Conservation (phyloP, 345 rosid species). For the Geranium brycei region DNA sequence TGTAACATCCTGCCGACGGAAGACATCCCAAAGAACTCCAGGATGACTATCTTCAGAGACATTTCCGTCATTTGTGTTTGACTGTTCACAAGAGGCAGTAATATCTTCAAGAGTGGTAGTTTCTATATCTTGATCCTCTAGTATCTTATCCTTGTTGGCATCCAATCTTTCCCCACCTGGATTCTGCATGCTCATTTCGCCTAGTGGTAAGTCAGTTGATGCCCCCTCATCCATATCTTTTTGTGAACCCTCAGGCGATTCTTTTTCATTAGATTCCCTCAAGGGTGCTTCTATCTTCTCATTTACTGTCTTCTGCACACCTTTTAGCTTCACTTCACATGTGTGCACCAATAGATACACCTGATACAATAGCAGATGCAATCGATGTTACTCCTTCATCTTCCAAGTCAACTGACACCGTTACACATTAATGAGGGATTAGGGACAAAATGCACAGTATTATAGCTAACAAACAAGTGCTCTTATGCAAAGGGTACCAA, state of each 20-base stretch:
- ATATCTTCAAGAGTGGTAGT: constrained; percentile 9
- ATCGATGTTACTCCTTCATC: constrained; percentile 9
- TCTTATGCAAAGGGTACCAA: background rate
- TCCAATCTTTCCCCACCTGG: constrained; percentile 12
- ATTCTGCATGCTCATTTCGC: constrained; percentile 18
- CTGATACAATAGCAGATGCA: constrained; percentile 18
- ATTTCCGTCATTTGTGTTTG: constrained; percentile 10
- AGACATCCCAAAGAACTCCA: constrained; percentile 78
- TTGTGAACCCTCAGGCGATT: constrained; percentile 13
- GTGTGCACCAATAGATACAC: constrained; percentile 55
- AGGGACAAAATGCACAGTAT: background rate
- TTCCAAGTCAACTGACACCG: constrained; percentile 3
- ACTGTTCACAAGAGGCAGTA: constrained; percentile 12
- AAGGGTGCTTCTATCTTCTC: constrained; percentile 14
- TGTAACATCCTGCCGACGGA: constrained; percentile 66
- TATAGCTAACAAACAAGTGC: background rate
- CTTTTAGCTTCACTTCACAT: constrained; percentile 27
- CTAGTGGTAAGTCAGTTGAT: constrained; percentile 20
- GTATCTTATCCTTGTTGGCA: constrained; percentile 19
- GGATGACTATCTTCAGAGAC: constrained; percentile 15
- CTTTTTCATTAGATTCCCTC: constrained; percentile 15
- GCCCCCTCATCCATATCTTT: constrained; percentile 18
- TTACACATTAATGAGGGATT: background rate
- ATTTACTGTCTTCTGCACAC: constrained; percentile 13
- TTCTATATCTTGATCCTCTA: constrained; percentile 26